Percentiles rank a stretch among this genome's conserved stretches.
Conservation (phyloP, 1,284 basidiomycete genomes). For the Austroboletus niveus region DNA sequence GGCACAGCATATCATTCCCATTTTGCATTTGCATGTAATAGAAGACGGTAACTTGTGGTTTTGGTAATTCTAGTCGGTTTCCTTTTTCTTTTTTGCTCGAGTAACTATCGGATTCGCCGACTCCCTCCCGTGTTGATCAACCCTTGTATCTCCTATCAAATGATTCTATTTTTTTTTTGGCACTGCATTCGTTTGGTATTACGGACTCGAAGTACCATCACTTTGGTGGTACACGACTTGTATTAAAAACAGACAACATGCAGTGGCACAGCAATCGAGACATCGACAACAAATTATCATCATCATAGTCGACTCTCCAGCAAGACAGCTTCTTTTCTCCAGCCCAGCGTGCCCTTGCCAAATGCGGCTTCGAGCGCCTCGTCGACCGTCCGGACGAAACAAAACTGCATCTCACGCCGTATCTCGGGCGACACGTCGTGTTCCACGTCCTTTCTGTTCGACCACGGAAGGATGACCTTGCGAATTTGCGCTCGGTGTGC, state of each 20-base stretch:
- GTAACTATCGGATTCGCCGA: conserved; percentile 9
- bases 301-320: conserved; percentile 54
- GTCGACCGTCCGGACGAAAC: conserved; percentile 74
- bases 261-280: neutral
- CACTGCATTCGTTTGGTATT: neutral
- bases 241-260: neutral
- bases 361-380: conserved; percentile 84
- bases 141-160: conserved; percentile 25
- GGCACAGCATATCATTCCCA: conserved; percentile 49
- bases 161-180: conserved; percentile 1
- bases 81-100: conserved; percentile 6
- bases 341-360: conserved; percentile 59
- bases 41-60: conserved; percentile 33
- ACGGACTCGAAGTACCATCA: no score
- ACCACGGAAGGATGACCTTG: conserved; percentile 79
- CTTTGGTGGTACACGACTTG: conserved; percentile 1
- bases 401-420: conserved; percentile 70
- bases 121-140: conserved; percentile 8
- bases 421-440: conserved; percentile 77
- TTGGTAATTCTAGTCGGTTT: conserved; percentile 26
- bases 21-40: conserved; percentile 45
- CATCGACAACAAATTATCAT: neutral
- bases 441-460: conserved; percentile 84
- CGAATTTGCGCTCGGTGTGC: conserved; percentile 82
- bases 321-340: conserved; percentile 50